A percentile compares a stretch with the other conserved stretches of the same genome.
These are phyloP conservation scores for Candida tibetensis DNA, from an alignment of 805 yeast genomes.

Conservation along the genomic window DNA sequence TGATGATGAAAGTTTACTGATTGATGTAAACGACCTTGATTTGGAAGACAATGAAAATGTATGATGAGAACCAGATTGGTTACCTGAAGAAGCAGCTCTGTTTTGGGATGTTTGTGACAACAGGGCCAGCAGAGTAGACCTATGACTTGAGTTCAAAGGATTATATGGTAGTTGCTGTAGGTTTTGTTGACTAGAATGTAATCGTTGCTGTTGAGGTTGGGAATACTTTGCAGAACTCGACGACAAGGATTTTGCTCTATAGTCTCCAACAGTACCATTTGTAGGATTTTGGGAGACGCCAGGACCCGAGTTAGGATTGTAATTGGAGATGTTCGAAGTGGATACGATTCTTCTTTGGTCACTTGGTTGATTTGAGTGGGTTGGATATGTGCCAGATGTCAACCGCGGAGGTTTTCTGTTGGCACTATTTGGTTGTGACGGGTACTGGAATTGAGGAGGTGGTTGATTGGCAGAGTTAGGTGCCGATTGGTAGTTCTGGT, in stretches of 20 bases:
- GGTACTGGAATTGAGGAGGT: background rate
- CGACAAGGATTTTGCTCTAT: conserved; percentile 31
- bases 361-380: conserved; percentile 17
- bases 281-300: background rate
- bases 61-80: conserved; percentile 25
- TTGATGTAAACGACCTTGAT: conserved; percentile 40
- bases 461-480: conserved; percentile 1
- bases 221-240: conserved; percentile 16
- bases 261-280: conserved; percentile 2
- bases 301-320: conserved; percentile 3
- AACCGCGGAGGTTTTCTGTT: conserved; percentile 11
- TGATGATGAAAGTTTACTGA: conserved; percentile 38
- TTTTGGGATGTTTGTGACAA: conserved; percentile 2
- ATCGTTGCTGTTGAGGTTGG: conserved; percentile 8
- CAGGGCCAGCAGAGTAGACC: background rate
- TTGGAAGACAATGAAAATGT: conserved; percentile 38
- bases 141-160: conserved; percentile 1
- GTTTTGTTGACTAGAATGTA: conserved; percentile 8
- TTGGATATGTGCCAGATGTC: conserved; percentile 4
- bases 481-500: conserved; percentile 2
- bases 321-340: conserved; percentile 19
- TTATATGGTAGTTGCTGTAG: conserved; percentile 8
- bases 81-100: conserved; percentile 15
- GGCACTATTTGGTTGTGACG: conserved; percentile 15
- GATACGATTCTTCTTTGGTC: conserved; percentile 29